Evolutionary conservation across 768 basidiomycete genomes (phyloP), one percentile per base, ranked within the genome.

Genomic region (Kwoniella shandongensis): DNA sequence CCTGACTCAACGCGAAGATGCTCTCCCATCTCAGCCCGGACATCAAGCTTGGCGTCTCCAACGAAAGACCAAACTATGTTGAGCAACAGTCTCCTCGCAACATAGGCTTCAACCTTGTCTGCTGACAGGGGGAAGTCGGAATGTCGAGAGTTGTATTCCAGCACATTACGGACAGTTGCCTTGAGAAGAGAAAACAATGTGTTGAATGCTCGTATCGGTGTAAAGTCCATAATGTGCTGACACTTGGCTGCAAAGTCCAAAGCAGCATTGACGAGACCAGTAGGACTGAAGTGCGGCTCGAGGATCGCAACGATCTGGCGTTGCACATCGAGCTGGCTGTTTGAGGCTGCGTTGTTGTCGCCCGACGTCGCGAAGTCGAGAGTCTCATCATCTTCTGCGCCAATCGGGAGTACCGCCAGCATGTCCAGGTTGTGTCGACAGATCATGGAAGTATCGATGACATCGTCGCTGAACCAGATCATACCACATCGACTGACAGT

Each of bases 401-500:
- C 92, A 66, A 98, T 78, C 11, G 91, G 84, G 1, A 86, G 80
- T 1, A 85, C 79, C 0, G 86, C 81, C 25, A 98, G 80, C 0
- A 86, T 86, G 50, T 83, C 81, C 44, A 99, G 83, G 71, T 97
- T 94, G 72, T 97, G 83, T 49, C 83, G 85, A 76, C 88, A 96
- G 17, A 96, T 84, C 96, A 98, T 97, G 0, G 81, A 79, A 5
- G 92, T 86, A 62, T 90, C 87, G 25, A 99, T 85, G 45, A 96
- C 86, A 63, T 97, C 92, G 57, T 97, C 92, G 74, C 92, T 97
- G 80, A 99, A 99, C 96, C 96, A 99, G 67, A 99, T 94, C 96
- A 99, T 99, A 75, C 96, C 96, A 72, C 96, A 99, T 54, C 96
- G 93, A 84, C 91, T 96, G 81, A 99, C 96, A 25, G 96, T 99